A percentile compares a stretch with the other conserved stretches of the same genome.
Conservation (phyloP, 2,329 filamentous ascomycete species). For the Aspergillus udagawae region DNA sequence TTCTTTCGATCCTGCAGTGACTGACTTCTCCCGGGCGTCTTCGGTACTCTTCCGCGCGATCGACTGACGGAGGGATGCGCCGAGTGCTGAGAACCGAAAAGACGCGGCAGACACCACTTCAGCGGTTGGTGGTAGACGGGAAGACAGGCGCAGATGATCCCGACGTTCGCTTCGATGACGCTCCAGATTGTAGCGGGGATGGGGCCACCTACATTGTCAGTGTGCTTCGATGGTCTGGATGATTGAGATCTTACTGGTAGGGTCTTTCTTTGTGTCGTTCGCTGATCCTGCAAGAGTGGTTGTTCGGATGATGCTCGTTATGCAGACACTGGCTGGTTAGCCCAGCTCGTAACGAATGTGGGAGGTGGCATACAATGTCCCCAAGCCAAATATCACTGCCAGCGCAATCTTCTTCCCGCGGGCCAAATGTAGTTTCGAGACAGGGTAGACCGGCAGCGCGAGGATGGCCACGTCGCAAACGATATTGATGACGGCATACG, state of each 20-base stretch:
- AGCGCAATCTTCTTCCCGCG: constrained; percentile 16
- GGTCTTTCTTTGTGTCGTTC: constrained; percentile 2
- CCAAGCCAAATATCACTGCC: constrained; percentile 18
- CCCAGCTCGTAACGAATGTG: background rate
- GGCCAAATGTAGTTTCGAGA: constrained; percentile 17
- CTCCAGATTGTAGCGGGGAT: constrained; percentile 35
- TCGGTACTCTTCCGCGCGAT: background rate
- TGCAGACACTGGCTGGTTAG: constrained; percentile 3
- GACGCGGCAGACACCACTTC: constrained; percentile 13
- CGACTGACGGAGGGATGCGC: background rate
- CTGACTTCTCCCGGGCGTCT: background rate
- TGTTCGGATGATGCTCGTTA: constrained; percentile 5
- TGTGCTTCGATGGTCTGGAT: background rate
- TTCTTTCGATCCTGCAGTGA: background rate
- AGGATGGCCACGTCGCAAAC: constrained; percentile 22
- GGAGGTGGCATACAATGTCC: constrained; percentile 17
- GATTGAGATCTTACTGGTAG: background rate
- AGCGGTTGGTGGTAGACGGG: constrained; percentile 35
- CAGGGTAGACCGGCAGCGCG: constrained; percentile 19
- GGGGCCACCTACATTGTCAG: constrained; percentile 20
- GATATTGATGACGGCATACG: constrained; percentile 22
- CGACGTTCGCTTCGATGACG: constrained; percentile 30
- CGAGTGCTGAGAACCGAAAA: constrained; percentile 6
- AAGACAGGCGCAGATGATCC: constrained; percentile 28
- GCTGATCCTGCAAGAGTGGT: constrained; percentile 6